phyloP scores from a whole-genome alignment of 2,329 filamentous ascomycete species.

The Fusarium sp. region DNA sequence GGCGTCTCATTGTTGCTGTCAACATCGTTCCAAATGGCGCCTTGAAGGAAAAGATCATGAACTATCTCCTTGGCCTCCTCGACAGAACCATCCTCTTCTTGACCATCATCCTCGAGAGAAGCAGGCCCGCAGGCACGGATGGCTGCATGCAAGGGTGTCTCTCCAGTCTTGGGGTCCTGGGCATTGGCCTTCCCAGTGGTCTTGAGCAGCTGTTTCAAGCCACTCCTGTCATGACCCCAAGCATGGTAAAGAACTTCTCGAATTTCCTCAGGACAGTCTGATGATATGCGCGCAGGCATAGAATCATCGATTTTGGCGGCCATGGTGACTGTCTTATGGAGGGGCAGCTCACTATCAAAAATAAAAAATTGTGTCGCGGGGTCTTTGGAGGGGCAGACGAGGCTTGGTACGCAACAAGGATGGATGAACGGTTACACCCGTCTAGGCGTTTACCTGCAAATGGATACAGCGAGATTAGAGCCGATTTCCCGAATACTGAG shows the following conservation, averaged over 20 bases:
- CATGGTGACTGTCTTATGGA: conserved; percentile 40
- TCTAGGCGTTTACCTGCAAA: neutral
- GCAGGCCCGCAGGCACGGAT: conserved; percentile 77
- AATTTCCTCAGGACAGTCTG: conserved; percentile 62
- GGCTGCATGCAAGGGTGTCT: conserved; percentile 88
- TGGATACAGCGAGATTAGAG: neutral
- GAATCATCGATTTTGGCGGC: conserved; percentile 58
- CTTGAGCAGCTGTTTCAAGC: conserved; percentile 76
- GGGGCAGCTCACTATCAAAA: conserved; percentile 17
- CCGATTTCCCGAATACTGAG: conserved; percentile 13
- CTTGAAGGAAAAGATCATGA: conserved; percentile 81
- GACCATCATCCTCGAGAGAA: conserved; percentile 44
- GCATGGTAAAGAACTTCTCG: conserved; percentile 65
- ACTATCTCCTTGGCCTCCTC: conserved; percentile 75
- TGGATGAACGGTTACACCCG: conserved; percentile 7
- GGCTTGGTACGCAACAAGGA: conserved; percentile 19
- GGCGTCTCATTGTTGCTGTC: conserved; percentile 89
- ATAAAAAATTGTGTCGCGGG: conserved; percentile 25
- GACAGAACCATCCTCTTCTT: conserved; percentile 57
- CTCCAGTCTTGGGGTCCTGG: conserved; percentile 86
- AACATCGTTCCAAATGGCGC: conserved; percentile 97
- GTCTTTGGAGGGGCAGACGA: conserved; percentile 34
- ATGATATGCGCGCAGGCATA: conserved; percentile 63
- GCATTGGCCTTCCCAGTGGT: conserved; percentile 74
- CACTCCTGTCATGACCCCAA: conserved; percentile 70